Evolutionary conservation across 2,329 filamentous ascomycete genomes (phyloP).

Genomic region (Dothiorella sarmentorum): DNA sequence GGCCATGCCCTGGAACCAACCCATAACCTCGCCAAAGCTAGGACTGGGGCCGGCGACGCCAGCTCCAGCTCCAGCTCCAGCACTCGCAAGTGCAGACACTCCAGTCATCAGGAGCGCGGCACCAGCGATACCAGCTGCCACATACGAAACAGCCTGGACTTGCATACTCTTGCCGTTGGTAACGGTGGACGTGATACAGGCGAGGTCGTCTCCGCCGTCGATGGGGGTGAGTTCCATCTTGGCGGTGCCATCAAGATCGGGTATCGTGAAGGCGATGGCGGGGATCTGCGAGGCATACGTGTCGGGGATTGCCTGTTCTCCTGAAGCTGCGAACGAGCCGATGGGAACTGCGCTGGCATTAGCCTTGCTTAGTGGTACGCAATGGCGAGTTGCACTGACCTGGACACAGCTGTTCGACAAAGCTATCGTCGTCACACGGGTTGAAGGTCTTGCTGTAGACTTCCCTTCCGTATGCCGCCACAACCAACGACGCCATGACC

Average conservation of each 20-base stretch:
- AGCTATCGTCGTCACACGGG: conserved; percentile 68
- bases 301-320: conserved; percentile 67
- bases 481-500: conserved; percentile 70
- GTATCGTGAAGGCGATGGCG: conserved; percentile 81
- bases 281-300: conserved; percentile 74
- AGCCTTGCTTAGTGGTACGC: conserved; percentile 12
- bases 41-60: conserved; percentile 65
- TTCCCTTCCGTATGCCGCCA: conserved; percentile 78
- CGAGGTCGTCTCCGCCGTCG: conserved; percentile 61
- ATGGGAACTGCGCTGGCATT: conserved; percentile 58
- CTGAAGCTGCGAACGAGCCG: conserved; percentile 69
- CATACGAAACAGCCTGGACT: conserved; percentile 73
- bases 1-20: conserved; percentile 90
- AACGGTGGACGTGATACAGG: conserved; percentile 78
- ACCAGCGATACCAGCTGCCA: conserved; percentile 81
- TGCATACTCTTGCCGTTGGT: conserved; percentile 82
- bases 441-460: conserved; percentile 80
- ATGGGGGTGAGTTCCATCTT: conserved; percentile 69
- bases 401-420: conserved; percentile 75
- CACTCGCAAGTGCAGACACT: conserved; percentile 61
- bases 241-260: conserved; percentile 83
- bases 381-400: conserved; percentile 47
- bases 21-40: conserved; percentile 78
- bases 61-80: conserved; percentile 50
- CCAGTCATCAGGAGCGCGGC: conserved; percentile 73